A percentile compares a stretch with the other conserved stretches of the same genome.
Evolutionary conservation across 441 rosid genomes (phyloP).

Genomic region (Brassica balearica): DNA sequence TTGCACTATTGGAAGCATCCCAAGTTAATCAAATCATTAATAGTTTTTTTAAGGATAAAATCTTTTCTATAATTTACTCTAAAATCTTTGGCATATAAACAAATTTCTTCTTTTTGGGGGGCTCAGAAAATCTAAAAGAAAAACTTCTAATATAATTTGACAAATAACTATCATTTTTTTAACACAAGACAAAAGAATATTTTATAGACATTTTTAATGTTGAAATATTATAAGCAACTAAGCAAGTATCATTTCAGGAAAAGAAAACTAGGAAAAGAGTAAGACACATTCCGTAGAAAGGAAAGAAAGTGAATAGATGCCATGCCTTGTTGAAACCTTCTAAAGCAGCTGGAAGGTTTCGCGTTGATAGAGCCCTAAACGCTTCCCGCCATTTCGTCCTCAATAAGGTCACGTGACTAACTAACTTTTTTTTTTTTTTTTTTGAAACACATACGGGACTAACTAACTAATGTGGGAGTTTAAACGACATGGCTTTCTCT

Average conservation of each 20-base stretch:
- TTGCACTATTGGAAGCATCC: neutral
- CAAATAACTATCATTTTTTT: neutral
- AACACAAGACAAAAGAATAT: too few relatives aligned
- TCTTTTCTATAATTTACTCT: too few relatives aligned
- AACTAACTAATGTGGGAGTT: neutral
- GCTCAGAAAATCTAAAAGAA: neutral
- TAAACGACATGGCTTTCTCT: neutral
- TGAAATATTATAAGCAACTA: too few relatives aligned
- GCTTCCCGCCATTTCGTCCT: constrained; percentile 6
- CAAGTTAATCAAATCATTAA: neutral
- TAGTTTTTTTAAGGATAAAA: neutral
- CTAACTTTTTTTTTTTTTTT: too few relatives aligned
- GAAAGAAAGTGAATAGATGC: neutral
- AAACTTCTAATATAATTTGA: neutral
- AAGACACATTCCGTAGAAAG: neutral
- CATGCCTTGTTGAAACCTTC: neutral
- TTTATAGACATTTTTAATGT: too few relatives aligned
- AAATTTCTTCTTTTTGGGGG: neutral
- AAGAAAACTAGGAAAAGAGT: neutral
- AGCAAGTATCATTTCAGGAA: too few relatives aligned
- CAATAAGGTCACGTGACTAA: neutral
- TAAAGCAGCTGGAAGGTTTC: neutral
- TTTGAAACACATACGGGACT: too few relatives aligned
- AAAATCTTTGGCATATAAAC: neutral
- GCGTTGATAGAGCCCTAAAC: neutral